Percentiles rank a stretch among this genome's conserved stretches.
phyloP scores from a whole-genome alignment of 1,139 yeast species.

The Chernovozyma sophiae-reginae region DNA sequence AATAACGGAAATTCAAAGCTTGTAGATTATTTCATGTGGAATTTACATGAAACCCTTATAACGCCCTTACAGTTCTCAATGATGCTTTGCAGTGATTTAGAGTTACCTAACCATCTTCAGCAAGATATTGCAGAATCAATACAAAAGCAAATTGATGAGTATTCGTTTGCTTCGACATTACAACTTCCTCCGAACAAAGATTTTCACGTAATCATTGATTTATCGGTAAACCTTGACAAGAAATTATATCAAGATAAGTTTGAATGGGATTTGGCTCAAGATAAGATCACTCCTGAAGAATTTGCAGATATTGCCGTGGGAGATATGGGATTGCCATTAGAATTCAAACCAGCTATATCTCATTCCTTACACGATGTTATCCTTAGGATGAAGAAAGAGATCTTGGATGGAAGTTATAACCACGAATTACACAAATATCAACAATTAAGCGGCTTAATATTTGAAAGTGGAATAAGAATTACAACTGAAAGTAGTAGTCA shows the following conservation, averaged over 20 bases:
- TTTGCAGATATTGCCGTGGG: constrained; percentile 80
- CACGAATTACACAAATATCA: constrained; percentile 44
- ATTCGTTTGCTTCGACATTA: constrained; percentile 50
- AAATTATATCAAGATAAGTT: constrained; percentile 86
- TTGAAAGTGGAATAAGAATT: constrained; percentile 43
- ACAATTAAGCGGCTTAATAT: constrained; percentile 39
- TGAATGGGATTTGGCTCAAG: constrained; percentile 83
- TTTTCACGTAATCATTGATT: constrained; percentile 72
- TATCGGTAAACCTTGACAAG: constrained; percentile 80
- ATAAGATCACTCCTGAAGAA: constrained; percentile 70
- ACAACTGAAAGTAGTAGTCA: constrained; percentile 43
- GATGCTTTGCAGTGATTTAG: constrained; percentile 77
- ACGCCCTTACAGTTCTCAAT: constrained; percentile 85
- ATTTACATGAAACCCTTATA: constrained; percentile 67
- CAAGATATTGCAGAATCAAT: constrained; percentile 68
- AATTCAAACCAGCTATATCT: constrained; percentile 87
- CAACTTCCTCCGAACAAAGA: constrained; percentile 62
- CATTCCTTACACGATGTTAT: constrained; percentile 82
- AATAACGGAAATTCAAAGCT: constrained; percentile 57
- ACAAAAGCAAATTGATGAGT: constrained; percentile 76
- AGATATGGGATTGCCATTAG: constrained; percentile 81
- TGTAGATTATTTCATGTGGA: constrained; percentile 88
- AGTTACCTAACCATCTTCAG: constrained; percentile 63
- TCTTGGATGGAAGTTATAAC: constrained; percentile 70
- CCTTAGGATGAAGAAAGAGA: constrained; percentile 73